Evolutionary conservation across 768 basidiomycete genomes (phyloP).

Genomic region (Suillus bovinus): DNA sequence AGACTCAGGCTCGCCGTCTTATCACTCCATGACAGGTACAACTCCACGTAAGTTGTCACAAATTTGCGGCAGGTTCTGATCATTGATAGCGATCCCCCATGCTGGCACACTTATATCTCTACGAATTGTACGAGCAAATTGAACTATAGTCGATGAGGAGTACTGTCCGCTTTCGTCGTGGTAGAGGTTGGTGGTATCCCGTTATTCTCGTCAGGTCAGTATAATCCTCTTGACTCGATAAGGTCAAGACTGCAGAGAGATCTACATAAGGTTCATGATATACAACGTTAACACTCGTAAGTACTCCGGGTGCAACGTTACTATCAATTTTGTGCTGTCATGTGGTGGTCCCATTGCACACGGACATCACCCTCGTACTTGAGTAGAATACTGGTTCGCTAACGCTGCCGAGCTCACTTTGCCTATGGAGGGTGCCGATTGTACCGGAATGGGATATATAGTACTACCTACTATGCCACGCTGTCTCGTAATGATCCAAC

Average conservation of each 20-base stretch:
- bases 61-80: neutral
- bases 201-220: neutral
- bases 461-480: no score
- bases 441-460: no score
- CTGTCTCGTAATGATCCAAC: neutral
- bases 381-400: no score
- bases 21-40: neutral
- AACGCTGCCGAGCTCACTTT: no score
- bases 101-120: neutral
- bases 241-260: neutral
- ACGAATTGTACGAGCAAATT: neutral
- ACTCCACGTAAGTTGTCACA: neutral
- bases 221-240: neutral
- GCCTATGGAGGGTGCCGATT: no score
- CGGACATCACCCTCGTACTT: no score
- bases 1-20: neutral
- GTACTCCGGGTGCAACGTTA: no score
- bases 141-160: neutral
- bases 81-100: neutral
- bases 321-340: no score
- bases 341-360: no score
- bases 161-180: neutral
- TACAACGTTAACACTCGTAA: no score
- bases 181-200: neutral
- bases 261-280: no score